Conservation (phyloP, 2,329 filamentous ascomycete species). For the Verticillium nubilum region DNA sequence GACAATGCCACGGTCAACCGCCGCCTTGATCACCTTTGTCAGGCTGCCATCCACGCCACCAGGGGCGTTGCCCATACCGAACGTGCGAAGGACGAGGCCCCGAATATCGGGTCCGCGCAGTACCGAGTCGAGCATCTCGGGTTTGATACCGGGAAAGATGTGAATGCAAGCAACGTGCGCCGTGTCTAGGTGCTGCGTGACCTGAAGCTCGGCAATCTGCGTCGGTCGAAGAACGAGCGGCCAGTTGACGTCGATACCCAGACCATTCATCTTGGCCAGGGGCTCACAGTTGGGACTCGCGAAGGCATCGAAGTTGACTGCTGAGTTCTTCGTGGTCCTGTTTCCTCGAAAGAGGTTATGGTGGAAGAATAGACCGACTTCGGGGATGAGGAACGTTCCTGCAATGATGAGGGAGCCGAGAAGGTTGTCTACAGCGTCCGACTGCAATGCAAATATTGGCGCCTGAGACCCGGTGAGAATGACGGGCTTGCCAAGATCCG, state of each 20-base stretch:
- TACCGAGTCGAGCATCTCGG: conserved; percentile 88
- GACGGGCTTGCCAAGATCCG: conserved; percentile 85
- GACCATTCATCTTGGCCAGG: conserved; percentile 73
- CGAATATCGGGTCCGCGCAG: conserved; percentile 69
- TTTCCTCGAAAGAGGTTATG: conserved; percentile 87
- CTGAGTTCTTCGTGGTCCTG: conserved; percentile 80
- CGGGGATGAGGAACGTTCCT: conserved; percentile 86
- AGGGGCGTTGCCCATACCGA: conserved; percentile 88
- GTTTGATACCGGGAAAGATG: conserved; percentile 87
- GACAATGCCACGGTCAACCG: conserved; percentile 74
- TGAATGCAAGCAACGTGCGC: conserved; percentile 86
- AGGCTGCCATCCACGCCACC: conserved; percentile 74
- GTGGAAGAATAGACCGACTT: conserved; percentile 92
- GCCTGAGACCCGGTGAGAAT: conserved; percentile 80
- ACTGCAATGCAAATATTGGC: conserved; percentile 85
- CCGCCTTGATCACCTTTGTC: conserved; percentile 70
- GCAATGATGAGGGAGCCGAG: conserved; percentile 84
- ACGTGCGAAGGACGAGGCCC: conserved; percentile 84
- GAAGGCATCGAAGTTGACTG: conserved; percentile 82
- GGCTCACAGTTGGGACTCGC: conserved; percentile 81
- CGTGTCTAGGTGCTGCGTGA: conserved; percentile 73
- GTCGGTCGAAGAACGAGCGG: conserved; percentile 69
- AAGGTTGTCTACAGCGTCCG: conserved; percentile 86
- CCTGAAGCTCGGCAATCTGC: conserved; percentile 65
- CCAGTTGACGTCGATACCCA: conserved; percentile 79